Percentiles rank a stretch among this genome's conserved stretches.
Conservation (phyloP, 768 basidiomycete genomes). For the Gloeostereum incarnatum region DNA sequence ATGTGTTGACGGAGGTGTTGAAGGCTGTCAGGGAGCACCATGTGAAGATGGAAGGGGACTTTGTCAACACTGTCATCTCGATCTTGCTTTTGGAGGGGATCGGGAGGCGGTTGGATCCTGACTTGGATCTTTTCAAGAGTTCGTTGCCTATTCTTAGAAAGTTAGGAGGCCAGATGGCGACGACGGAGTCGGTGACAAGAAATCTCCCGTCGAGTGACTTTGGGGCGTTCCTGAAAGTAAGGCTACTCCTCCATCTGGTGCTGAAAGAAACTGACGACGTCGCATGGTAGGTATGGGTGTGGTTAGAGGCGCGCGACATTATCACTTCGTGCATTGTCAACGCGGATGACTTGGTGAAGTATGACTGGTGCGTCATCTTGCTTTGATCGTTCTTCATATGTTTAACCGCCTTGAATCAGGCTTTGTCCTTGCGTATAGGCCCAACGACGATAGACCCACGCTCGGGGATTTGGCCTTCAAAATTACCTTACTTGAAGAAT, state of each 20-base stretch:
- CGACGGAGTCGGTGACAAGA: slow-evolving; percentile 43
- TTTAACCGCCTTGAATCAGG: slow-evolving; percentile 24
- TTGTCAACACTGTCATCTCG: slow-evolving; percentile 95
- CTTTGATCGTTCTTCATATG: background rate
- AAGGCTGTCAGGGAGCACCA: slow-evolving; percentile 83
- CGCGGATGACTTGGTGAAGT: slow-evolving; percentile 79
- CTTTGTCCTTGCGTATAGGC: slow-evolving; percentile 37
- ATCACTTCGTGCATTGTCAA: slow-evolving; percentile 72
- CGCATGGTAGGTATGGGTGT: slow-evolving; percentile 71
- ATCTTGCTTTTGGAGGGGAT: slow-evolving; percentile 93
- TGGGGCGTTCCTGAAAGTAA: slow-evolving; percentile 82
- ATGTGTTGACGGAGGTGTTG: slow-evolving; percentile 85
- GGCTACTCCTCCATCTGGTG: slow-evolving; percentile 10
- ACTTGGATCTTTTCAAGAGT: slow-evolving; percentile 90
- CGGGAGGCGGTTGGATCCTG: slow-evolving; percentile 87
- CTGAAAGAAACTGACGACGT: slow-evolving; percentile 8
- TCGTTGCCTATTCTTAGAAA: slow-evolving; percentile 90
- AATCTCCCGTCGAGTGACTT: slow-evolving; percentile 63
- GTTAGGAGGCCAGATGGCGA: slow-evolving; percentile 86
- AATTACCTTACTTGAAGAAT: no score
- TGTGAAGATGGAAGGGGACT: slow-evolving; percentile 98
- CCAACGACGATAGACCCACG: no score
- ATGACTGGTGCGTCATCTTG: slow-evolving; percentile 62
- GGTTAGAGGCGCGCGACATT: slow-evolving; percentile 85
- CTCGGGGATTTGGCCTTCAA: no score